Evolutionary conservation across 225 moss, liverwort and hornwort species (phyloP), one percentile per base, ranked within the genome.

Genomic region (Physcomitrellopsis africana): DNA sequence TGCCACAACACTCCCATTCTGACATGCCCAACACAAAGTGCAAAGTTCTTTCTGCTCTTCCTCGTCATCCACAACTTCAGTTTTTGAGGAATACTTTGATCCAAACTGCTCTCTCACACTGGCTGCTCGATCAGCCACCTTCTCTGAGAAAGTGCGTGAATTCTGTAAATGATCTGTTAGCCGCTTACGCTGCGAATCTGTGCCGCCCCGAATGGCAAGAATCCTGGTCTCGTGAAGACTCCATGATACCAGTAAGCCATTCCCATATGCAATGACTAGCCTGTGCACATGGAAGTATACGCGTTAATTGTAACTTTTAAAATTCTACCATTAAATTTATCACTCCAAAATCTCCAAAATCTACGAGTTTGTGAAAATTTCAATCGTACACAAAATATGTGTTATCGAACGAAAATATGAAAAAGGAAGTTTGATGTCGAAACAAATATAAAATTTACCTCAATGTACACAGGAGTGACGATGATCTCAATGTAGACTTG

Each of bases 21-120:
- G 87, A 84, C 92, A 92, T 62, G 89, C 93, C 95, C 93, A 99
- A 79, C 92, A 95, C 27, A 91, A 75, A 78, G 86, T 89, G 83
- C 95, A 93, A 26, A 99, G 92, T 78, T 99, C 99, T 65, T 93
- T 93, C 54, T 88, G 86, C 46, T 99, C 95, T 79, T 93, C 95
- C 3, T 94, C 92, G 45, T 90, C 87, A 43, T 86, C 80, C 16
- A 78, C 68, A 54, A 64, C 57, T 22, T 79, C 76, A 65, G 77
- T 29, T 29, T 29, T 29, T n/a, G 29, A 29, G 29, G 29, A 29
- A 29, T 29, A 44, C 70, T 83, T 83, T 32, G 89, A 76, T 75
- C 85, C 88, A 68, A 77, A 82, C 29, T 29, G 29, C 29, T 29
- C 4, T 29, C 29, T 29, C 29, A 29, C 29, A 4, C 29, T 29